Base-by-base conservation (phyloP, 1,139 yeast species). In the Saccharomyces hybrid region DNA sequence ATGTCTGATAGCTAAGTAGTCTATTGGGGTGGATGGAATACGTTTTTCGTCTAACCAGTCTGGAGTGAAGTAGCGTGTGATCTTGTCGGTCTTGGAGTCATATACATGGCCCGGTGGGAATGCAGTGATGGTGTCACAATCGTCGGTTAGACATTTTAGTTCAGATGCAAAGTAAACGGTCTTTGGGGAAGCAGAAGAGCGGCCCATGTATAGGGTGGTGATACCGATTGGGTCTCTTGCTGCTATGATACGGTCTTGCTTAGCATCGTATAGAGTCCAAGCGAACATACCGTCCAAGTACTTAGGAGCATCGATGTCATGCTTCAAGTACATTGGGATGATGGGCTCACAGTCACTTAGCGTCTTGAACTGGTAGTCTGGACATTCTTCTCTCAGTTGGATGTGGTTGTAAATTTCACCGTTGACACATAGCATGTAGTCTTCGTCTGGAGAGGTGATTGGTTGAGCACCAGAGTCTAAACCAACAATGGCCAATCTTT, bases 101-200 rank as follows among this genome's bases (percentile, higher is more conserved):
- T 88, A 93, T 54, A 91, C 84, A 70, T 93, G 97, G 58, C 99
- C 99, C 47, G 99, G 99, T 55, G 98, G 98, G 90, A 93, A 93
- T 32, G 97, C 95, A 58, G 76, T 71, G 71, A 93, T 90, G 59
- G 81, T 81, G 72, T 93, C 99, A 79, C 99, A 93, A 75, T 88
- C 96, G 64, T 89, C 97, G 56, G 84, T 81, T 64, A 93, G 78
- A 74, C 97, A 89, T 78, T 93, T 93, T 72, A 93, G 80, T 76
- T 93, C 99, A 53, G 95, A 86, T 44, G 98, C 95, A 69, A 93
- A 93, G 74, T 79, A 91, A 51, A 90, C 82, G 27, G 97, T 80
- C 64, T 82, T 76, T 60, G 97, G 95, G 55, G 75, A 70, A 64
- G 77, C 74, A 53, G 90, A 80, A 52, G 82, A 78, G 71, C 88